Conservation (phyloP, 1,139 yeast genomes). For the Pichia sp. region DNA sequence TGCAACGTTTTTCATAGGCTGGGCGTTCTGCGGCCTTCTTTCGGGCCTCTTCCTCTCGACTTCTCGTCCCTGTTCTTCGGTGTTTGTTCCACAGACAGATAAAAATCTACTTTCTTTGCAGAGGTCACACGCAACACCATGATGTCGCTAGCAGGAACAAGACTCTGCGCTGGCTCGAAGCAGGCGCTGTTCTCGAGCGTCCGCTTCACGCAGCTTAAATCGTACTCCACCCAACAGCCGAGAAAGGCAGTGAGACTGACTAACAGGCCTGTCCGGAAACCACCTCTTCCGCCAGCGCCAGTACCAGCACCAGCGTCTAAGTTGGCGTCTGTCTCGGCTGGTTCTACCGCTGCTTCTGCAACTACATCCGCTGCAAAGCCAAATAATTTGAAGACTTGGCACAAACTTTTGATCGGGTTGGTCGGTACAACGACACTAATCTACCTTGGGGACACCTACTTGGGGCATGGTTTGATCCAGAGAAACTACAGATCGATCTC, state of each 20-base stretch:
- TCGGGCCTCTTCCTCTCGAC: background rate
- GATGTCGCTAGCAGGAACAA: background rate
- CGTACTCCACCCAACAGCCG: background rate
- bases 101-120: background rate
- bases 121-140: background rate
- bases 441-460: slow-evolving; percentile 40
- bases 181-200: background rate
- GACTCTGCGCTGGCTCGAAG: background rate
- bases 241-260: slow-evolving; percentile 12
- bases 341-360: background rate
- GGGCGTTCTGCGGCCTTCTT: background rate
- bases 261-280: slow-evolving; percentile 8
- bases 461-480: slow-evolving; percentile 45
- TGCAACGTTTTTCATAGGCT: background rate
- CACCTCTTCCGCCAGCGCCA: background rate
- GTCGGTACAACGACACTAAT: slow-evolving; percentile 19
- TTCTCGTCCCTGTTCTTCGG: background rate
- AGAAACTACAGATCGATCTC: slow-evolving; percentile 52
- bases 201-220: background rate
- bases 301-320: background rate
- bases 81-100: background rate
- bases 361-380: background rate
- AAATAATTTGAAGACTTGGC: slow-evolving; percentile 9
- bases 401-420: slow-evolving; percentile 13
- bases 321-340: background rate